Evolutionary conservation across 306 rosid species (phyloP), one percentile per base, ranked within the genome.

Genomic region (Quercus suber): DNA sequence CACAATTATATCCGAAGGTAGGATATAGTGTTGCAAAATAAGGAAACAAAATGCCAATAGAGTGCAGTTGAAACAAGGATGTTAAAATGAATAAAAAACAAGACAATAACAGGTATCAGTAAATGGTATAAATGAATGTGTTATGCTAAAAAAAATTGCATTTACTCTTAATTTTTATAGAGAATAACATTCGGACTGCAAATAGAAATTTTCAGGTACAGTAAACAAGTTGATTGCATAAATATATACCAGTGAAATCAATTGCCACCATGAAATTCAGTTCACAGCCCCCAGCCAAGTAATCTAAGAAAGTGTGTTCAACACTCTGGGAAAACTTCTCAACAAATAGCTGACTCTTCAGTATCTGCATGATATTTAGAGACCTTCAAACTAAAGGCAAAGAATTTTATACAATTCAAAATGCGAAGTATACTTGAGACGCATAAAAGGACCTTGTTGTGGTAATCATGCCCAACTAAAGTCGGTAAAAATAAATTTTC

Each of bases 221-320:
- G 4, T 52, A 68, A 33, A 35, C 52, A 35, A 68, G 52, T 68
- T 68, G 28, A 11, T n/a, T 18, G 53, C 30, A 9, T 65, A 73
- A 51, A 64, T 55, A 65, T 69, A 31, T 76, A 96, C 99, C 99
- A 74, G 99, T 96, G 81, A 90, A 96, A 89, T 96, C 99, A 76
- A 96, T 74, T 74, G 98, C 98, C 76, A 90, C 94, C 99, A 96
- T 93, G 85, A 96, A 93, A 86, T 89, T 96, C 88, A 96, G 81
- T 86, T 93, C 96, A 87, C 86, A 89, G 55, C 98, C 99, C 78
- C 88, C 97, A 35, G 94, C 88, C 90, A 96, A 87, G 89, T 91
- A 96, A 90, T 93, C 99, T 72, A 96, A 86, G 86, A 96, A 96
- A 73, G 96, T 93, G 79, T 90, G 85, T 80, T 91, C 96, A 55